Base-by-base conservation (phyloP, 2,329 filamentous ascomycete species). In the Gremmenia infestans region DNA sequence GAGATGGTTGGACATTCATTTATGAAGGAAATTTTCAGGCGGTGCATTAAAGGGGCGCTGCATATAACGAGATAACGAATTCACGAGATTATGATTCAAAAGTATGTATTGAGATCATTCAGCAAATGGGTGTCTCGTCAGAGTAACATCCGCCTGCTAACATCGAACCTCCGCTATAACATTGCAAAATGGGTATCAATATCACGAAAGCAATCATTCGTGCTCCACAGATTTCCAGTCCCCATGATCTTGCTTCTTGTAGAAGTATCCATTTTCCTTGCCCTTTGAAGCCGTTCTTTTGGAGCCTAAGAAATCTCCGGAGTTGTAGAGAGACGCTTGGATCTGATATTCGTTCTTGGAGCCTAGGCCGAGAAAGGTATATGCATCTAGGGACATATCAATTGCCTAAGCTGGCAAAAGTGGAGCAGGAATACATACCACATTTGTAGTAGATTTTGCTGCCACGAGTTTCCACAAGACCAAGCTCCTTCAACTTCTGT, bases 381-480 rank as follows among this genome's bases (percentile, higher is more conserved):
- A 89, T 0, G 81, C 84, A 74, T 90, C 86, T 84, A 52, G 1
- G 23, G 7, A 11, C 23, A 17, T 25, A 28, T 60, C 35, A 58
- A 35, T 52, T 28, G 25, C 17, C 25, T 7, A 32, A 49, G 45
- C 36, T 36, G 53, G 39, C 17, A 39, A 2, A 32, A 19, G 14
- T 23, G 50, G 19, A n/a, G 11, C 5, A 35, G n/a, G 17, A 25
- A 17, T n/a, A 58, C 64, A 59, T 61, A 69, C 68, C 68, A 17
- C 64, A 65, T 55, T 95, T 95, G 74, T 95, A 96, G 69, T 89
- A 93, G 50, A 94, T 84, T 1, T 76, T 73, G 47, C 73, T 74
- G 4, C 71, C 70, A 49, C 61, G 71, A 19, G 68, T 57, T 36
- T 75, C 74, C 50, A 87, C 76, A 39, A 94, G 72, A 7, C 79